Conservation (phyloP, 2,329 filamentous ascomycete species). For the Aspergillus clavatus region DNA sequence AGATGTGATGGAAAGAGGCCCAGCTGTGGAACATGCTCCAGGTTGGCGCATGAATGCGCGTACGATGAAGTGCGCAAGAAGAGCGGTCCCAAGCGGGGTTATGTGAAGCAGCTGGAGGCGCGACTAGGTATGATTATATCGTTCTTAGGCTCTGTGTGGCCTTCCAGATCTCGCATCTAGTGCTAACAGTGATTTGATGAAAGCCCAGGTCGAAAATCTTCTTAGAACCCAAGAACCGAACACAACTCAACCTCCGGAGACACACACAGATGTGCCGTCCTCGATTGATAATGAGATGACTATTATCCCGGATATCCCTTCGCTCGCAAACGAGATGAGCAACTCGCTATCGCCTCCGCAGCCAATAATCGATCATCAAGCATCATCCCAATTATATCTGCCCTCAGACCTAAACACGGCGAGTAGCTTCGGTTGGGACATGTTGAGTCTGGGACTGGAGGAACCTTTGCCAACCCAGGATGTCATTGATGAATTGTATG, state of each 20-base stretch:
- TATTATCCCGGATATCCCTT: conserved; percentile 21
- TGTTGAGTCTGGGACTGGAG: conserved; percentile 75
- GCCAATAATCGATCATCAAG: conserved; percentile 17
- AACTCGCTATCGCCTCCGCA: conserved; percentile 23
- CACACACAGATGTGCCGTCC: conserved; percentile 18
- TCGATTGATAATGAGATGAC: conserved; percentile 29
- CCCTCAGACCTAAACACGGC: conserved; percentile 21
- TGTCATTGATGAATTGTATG: conserved; percentile 77
- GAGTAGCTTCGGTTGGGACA: conserved; percentile 69
- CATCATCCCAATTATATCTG: conserved; percentile 18
- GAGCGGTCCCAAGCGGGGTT: conserved; percentile 89
- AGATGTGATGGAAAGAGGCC: conserved; percentile 82
- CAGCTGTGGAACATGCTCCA: conserved; percentile 80
- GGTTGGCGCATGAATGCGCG: conserved; percentile 79
- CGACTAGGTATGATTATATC: conserved; percentile 65
- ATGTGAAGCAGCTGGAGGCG: conserved; percentile 90
- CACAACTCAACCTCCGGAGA: conserved; percentile 23
- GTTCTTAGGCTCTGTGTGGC: not conserved
- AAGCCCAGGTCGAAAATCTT: conserved; percentile 89
- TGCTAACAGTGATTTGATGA: conserved; percentile 14
- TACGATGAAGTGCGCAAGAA: conserved; percentile 92
- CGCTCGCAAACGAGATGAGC: conserved; percentile 18
- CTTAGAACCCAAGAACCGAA: conserved; percentile 70
- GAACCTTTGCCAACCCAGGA: conserved; percentile 75
- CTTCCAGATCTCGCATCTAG: not conserved